Base-by-base conservation (phyloP, 495 filamentous ascomycete genomes). In the Chaetomium tenue region DNA sequence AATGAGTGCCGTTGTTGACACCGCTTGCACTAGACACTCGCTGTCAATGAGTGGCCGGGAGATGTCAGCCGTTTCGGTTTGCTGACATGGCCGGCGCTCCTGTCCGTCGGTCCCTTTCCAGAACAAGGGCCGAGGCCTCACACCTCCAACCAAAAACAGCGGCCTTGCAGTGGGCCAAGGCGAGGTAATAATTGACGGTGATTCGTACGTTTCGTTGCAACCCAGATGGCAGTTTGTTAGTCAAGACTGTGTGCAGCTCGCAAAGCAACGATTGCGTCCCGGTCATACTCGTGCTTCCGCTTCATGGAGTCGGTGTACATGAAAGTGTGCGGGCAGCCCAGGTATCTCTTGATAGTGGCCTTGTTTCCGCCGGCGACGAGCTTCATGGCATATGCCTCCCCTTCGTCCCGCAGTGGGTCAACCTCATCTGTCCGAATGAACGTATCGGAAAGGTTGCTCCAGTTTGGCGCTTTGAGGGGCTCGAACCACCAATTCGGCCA, bases 371-470 rank as follows among this genome's bases (percentile, higher is more conserved):
- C 76, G 44, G 79, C 75, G 28, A 82, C 63, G 20, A 84, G 69
- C 61, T 79, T 79, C 63, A 67, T 62, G 1, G 74, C 81, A 64
- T 84, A 84, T 0, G 79, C 79, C 69, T 83, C 81, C 0, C 81
- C 82, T 68, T 84, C 82, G 66, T 84, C 82, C 2, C 82, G 66
- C 58, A 84, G 61, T 0, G 81, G 78, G 61, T 84, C 82, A 58
- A 75, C 76, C 13, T 79, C 79, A 16, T 76, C 81, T 0, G 82
- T 83, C 33, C 78, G 74, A 25, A 84, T 74, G 37, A 80, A 78
- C 0, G 81, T 83, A 20, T 76, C 74, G 39, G 78, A 75, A 12
- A 84, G 66, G 1, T 69, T 66, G 2, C 55, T 70, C 66, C 78
- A 83, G 61, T 81, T 74, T 1, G 77, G 71, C 5, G 81, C 76